These are phyloP conservation scores for Mastigamoeba balamuthi DNA, from an alignment of 78 protist genomes.

Conservation along the genomic window DNA sequence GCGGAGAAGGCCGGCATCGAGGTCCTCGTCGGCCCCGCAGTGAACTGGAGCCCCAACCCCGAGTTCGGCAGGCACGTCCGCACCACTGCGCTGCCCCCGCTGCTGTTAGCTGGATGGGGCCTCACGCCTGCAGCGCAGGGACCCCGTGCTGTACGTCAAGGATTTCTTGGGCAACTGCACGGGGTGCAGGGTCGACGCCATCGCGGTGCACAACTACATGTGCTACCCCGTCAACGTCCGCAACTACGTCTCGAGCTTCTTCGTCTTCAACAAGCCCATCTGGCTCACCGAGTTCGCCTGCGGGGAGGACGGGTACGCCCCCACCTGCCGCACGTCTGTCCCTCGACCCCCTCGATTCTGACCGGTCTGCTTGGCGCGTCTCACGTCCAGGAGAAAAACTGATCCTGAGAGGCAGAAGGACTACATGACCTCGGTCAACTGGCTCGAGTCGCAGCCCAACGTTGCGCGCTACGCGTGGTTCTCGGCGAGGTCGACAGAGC, in stretches of 20 bases:
- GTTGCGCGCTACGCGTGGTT: too few relatives aligned
- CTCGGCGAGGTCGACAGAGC: too few relatives aligned
- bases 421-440: too few relatives aligned
- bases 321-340: too few relatives aligned
- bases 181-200: constrained; percentile 1
- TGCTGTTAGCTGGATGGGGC: too few relatives aligned
- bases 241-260: constrained; percentile 1
- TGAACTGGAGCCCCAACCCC: too few relatives aligned
- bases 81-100: not conserved
- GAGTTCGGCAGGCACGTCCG: not conserved
- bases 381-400: too few relatives aligned
- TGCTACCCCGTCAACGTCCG: constrained; percentile 9
- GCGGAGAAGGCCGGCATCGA: not conserved
- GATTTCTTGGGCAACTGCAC: constrained; percentile 1
- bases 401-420: too few relatives aligned
- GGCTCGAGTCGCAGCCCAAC: too few relatives aligned
- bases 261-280: not conserved
- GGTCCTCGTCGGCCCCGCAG: constrained; percentile 5
- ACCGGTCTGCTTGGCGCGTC: too few relatives aligned
- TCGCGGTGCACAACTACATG: constrained; percentile 1
- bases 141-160: not conserved
- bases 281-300: constrained; percentile 26
- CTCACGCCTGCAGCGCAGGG: not conserved
- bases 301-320: too few relatives aligned
- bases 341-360: too few relatives aligned